phyloP scores from a whole-genome alignment of 75 land plant genomes.

The Cupressus sempervirens region DNA sequence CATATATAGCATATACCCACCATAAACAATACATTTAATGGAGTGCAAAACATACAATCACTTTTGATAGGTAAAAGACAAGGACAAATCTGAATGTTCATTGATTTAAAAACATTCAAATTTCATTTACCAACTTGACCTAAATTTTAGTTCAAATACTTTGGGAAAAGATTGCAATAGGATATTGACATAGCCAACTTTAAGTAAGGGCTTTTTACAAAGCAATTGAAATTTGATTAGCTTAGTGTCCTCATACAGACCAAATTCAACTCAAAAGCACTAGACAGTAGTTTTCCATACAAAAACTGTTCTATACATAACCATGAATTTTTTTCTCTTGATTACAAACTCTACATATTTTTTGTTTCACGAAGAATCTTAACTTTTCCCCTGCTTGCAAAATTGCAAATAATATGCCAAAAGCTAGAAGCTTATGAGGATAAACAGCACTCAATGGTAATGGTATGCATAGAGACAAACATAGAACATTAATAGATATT shows the following conservation, averaged over 20 bases:
- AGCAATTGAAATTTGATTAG: background rate
- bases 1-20: too few species aligned
- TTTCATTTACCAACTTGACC: background rate
- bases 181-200: background rate
- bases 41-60: background rate
- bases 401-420: background rate
- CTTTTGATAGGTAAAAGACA: background rate
- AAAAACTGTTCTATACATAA: background rate
- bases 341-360: background rate
- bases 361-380: background rate
- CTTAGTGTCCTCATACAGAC: background rate
- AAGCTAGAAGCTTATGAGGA: background rate
- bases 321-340: background rate
- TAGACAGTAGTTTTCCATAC: background rate
- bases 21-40: too few species aligned
- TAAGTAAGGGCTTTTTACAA: background rate
- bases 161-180: background rate
- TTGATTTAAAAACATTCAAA: background rate
- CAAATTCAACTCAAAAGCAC: background rate
- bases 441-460: background rate
- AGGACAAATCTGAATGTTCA: background rate
- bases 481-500: background rate
- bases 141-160: background rate
- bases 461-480: background rate
- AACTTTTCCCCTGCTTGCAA: background rate